Percentiles rank a stretch among this genome's conserved stretches.
Evolutionary conservation across 257 asterid genomes (phyloP).

Genomic region (Solanum stenotomum): DNA sequence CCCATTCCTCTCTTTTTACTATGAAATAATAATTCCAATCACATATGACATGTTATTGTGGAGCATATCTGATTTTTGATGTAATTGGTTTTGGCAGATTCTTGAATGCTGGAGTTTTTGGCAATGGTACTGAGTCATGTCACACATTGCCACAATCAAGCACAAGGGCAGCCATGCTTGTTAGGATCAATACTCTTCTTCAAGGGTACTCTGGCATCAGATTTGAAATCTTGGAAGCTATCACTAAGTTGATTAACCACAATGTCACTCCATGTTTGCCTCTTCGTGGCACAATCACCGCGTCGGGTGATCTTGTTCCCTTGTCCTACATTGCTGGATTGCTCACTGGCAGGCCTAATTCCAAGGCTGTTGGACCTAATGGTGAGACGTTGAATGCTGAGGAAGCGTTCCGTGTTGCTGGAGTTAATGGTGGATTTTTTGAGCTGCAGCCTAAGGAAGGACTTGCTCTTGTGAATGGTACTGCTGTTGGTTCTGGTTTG

Average conservation of each 20-base stretch:
- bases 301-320: conserved; percentile 49
- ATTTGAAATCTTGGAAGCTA: conserved; percentile 45
- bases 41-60: neutral
- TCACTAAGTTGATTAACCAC: conserved; percentile 35
- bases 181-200: conserved; percentile 45
- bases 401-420: conserved; percentile 32
- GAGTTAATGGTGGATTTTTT: conserved; percentile 23
- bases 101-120: conserved; percentile 46
- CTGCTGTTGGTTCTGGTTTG: conserved; percentile 48
- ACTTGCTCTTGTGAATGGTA: conserved; percentile 45
- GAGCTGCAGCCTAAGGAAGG: conserved; percentile 52
- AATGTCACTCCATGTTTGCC: conserved; percentile 45
- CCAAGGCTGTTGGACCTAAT: conserved; percentile 36
- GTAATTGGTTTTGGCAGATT: conserved; percentile 12
- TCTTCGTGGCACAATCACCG: conserved; percentile 42
- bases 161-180: conserved; percentile 53
- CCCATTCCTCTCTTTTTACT: neutral
- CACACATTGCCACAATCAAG: conserved; percentile 40
- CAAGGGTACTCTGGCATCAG: conserved; percentile 51
- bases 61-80: neutral
- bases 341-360: conserved; percentile 36
- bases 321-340: conserved; percentile 45
- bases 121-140: conserved; percentile 30
- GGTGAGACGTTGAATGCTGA: conserved; percentile 32
- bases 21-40: neutral